phyloP scores from a whole-genome alignment of 176 grass and related monocot species.

The Microstegium vimineum region DNA sequence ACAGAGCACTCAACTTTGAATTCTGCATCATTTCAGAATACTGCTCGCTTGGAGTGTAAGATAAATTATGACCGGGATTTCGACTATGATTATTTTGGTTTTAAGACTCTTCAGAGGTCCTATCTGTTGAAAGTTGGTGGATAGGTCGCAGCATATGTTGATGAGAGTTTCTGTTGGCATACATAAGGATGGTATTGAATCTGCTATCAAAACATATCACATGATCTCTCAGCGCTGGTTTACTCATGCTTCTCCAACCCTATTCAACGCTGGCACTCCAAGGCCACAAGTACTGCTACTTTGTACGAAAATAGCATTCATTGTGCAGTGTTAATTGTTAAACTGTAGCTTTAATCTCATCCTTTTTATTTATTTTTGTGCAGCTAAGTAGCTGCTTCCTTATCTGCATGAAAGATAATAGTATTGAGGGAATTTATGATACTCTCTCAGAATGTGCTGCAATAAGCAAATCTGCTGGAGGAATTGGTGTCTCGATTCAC shows the following conservation, averaged over 20 bases:
- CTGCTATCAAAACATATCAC: slow-evolving; percentile 75
- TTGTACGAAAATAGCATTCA: neutral
- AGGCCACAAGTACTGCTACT: slow-evolving; percentile 58
- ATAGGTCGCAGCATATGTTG: slow-evolving; percentile 75
- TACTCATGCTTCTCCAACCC: slow-evolving; percentile 88
- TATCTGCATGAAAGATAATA: slow-evolving; percentile 96
- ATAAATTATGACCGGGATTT: slow-evolving; percentile 96
- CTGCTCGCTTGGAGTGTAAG: slow-evolving; percentile 66
- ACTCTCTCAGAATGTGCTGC: slow-evolving; percentile 86
- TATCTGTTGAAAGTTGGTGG: slow-evolving; percentile 77
- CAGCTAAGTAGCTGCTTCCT: slow-evolving; percentile 97
- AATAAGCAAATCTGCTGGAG: slow-evolving; percentile 94
- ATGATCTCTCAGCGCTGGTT: slow-evolving; percentile 97
- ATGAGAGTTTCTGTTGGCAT: slow-evolving; percentile 98
- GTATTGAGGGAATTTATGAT: slow-evolving; percentile 96
- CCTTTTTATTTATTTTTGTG: slow-evolving; percentile 14
- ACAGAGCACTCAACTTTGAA: neutral
- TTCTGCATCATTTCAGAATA: slow-evolving; percentile 52
- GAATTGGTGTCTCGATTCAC: slow-evolving; percentile 89
- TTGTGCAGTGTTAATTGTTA: neutral
- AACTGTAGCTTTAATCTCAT: neutral
- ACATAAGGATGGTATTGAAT: slow-evolving; percentile 85
- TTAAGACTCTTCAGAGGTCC: slow-evolving; percentile 92
- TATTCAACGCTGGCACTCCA: slow-evolving; percentile 90
- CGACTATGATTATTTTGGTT: slow-evolving; percentile 92